Conservation (phyloP, 257 asterid genomes). For the Ilex asprella region DNA sequence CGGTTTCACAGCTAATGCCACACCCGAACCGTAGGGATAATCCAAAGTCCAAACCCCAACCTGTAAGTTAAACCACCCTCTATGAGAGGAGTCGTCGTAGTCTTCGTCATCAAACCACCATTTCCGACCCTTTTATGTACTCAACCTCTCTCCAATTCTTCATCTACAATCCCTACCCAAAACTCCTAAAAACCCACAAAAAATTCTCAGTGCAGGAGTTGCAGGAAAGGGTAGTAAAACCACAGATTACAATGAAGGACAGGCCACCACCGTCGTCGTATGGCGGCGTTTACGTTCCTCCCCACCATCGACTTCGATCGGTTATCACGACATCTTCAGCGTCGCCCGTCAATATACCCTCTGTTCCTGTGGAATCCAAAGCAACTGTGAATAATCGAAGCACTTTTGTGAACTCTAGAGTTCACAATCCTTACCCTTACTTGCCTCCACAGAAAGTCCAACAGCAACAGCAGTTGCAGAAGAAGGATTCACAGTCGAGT, state of each 20-base stretch:
- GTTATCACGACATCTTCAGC: conserved; percentile 23
- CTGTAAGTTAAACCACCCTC: no score
- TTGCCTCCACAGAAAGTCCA: conserved; percentile 37
- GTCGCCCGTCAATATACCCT: not conserved
- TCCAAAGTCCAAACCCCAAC: no score
- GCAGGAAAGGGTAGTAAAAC: no score
- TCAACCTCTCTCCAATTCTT: conserved; percentile 33
- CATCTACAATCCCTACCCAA: conserved; percentile 23
- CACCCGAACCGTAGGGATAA: no score
- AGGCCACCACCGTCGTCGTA: conserved; percentile 36
- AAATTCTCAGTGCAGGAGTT: no score
- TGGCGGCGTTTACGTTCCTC: conserved; percentile 64
- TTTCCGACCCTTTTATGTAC: conserved; percentile 26
- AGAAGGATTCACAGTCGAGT: conserved; percentile 21
- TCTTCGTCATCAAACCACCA: no score
- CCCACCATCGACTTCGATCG: conserved; percentile 62
- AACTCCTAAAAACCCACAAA: conserved; percentile 45
- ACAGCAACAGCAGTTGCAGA: conserved; percentile 27
- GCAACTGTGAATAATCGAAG: conserved; percentile 21
- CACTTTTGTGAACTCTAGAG: conserved; percentile 21
- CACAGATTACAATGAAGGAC: conserved; percentile 44
- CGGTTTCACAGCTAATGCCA: no score
- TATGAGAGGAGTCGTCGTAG: no score
- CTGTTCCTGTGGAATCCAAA: conserved; percentile 17
- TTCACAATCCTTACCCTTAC: conserved; percentile 32